Base-by-base conservation (phyloP, 129 eudicot species). In the Calendula officinalis region DNA sequence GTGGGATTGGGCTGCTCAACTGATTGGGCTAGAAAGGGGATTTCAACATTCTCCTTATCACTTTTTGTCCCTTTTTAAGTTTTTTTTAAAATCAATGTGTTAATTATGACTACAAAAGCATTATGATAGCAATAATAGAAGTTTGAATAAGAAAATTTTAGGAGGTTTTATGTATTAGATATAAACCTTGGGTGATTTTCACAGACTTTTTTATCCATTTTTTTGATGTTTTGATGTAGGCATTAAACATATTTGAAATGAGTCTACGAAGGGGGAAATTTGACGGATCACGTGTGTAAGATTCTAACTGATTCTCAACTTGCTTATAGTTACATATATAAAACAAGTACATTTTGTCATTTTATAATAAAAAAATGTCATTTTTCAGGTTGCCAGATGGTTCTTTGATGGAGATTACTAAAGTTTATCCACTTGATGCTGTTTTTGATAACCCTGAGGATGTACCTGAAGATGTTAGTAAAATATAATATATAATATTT, bases 181-280 rank as follows among this genome's bases (percentile, higher is more conserved):
- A 22, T 22, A 22, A 22, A 22, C 30, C 30, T 22, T 22, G 30
- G 30, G 30, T 22, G 30, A 22, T 22, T 22, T 22, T 22, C 30
- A 22, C 2, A 22, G 30, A 22, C 2, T 22, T 22, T 1, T 22
- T 22, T 22, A 22, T 22, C 30, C 30, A 63, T 44, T 71, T 57
- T 13, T 13, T 46, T 72, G 47, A 34, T 49, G 13, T 64, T 61
- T 39, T 57, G 63, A 41, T 62, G 52, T 75, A 91, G 98, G 98
- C 98, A 12, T 73, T 91, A 30, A 87, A 87, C 76, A 91, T 91
- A 68, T 91, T 91, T 72, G 98, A 91, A 76, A 91, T 79, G 62
- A 91, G 96, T 78, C 78, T 91, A 70, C 89, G 96, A 7, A 84
- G 98, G 38, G 98, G 98, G 47, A 91, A 91, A 48, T 87, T 91